Percentiles rank a stretch among this genome's conserved stretches.
phyloP scores from a whole-genome alignment of 2,329 filamentous ascomycete species.

The Trichophyton schoenleinii region DNA sequence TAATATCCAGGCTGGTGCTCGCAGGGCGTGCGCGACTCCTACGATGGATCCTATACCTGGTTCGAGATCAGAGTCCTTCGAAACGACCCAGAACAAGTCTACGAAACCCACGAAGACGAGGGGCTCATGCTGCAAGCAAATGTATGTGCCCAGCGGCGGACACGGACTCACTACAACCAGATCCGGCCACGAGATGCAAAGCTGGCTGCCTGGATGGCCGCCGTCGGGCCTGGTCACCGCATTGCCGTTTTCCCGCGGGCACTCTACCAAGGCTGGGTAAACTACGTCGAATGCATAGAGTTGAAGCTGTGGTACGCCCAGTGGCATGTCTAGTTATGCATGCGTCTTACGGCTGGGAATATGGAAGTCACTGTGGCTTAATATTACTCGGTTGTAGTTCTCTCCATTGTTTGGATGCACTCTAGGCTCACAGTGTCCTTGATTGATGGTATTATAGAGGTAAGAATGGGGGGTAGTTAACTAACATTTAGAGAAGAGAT shows the following conservation, averaged over 20 bases:
- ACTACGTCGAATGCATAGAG: background rate
- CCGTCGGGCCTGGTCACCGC: background rate
- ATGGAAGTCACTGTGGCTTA: too few species aligned
- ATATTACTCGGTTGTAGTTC: too few species aligned
- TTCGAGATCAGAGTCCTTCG: background rate
- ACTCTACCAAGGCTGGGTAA: background rate
- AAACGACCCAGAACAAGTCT: background rate
- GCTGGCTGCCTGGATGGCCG: background rate
- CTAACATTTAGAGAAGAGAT: too few species aligned
- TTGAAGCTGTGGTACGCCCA: background rate
- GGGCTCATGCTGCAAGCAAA: background rate
- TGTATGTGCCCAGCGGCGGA: background rate
- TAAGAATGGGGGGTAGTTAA: too few species aligned
- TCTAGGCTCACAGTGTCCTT: too few species aligned
- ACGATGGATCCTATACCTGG: background rate
- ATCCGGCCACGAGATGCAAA: background rate
- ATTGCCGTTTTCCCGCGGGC: background rate
- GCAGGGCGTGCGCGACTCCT: background rate
- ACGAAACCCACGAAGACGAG: background rate
- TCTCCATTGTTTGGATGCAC: too few species aligned
- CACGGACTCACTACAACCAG: background rate
- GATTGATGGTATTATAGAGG: too few species aligned
- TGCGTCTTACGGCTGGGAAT: too few species aligned
- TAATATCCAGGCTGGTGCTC: background rate
- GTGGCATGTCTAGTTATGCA: background rate